phyloP scores from a whole-genome alignment of 2,329 filamentous ascomycete species.

The Ampelomyces quisqualis region DNA sequence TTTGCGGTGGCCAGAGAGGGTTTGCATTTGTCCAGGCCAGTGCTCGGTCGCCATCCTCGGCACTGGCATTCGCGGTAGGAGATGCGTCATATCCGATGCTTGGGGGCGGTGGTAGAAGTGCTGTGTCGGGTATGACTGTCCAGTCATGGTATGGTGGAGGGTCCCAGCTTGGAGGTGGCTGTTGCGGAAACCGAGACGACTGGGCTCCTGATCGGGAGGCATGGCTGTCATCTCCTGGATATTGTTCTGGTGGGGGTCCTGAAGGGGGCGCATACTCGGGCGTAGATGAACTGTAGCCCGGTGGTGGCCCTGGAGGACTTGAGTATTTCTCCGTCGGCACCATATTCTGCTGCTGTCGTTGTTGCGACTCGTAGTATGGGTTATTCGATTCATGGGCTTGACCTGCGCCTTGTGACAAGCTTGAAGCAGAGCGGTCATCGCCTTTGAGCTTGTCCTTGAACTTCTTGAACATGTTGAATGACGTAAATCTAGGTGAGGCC shows the following conservation, averaged over 20 bases:
- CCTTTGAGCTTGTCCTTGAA: slow-evolving; percentile 39
- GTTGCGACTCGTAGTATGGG: slow-evolving; percentile 21
- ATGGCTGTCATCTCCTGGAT: slow-evolving; percentile 13
- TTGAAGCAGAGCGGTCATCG: slow-evolving; percentile 24
- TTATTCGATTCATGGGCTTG: slow-evolving; percentile 32
- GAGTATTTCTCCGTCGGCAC: slow-evolving; percentile 30
- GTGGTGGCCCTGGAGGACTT: slow-evolving; percentile 36
- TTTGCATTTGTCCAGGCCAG: slow-evolving; percentile 65
- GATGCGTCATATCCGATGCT: slow-evolving; percentile 66
- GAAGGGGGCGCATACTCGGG: slow-evolving; percentile 26
- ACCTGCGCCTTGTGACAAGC: slow-evolving; percentile 15
- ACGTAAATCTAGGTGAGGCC: background rate
- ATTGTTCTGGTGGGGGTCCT: slow-evolving; percentile 21
- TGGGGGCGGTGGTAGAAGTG: slow-evolving; percentile 71
- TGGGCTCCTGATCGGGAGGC: slow-evolving; percentile 21
- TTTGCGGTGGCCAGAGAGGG: slow-evolving; percentile 58
- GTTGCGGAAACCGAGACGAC: slow-evolving; percentile 29
- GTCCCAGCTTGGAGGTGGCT: slow-evolving; percentile 40
- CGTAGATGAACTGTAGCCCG: slow-evolving; percentile 16
- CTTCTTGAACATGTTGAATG: slow-evolving; percentile 37
- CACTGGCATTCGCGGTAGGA: slow-evolving; percentile 67
- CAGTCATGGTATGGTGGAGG: slow-evolving; percentile 69
- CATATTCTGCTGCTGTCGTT: slow-evolving; percentile 17
- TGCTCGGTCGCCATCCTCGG: slow-evolving; percentile 63
- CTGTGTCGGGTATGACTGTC: slow-evolving; percentile 71